These are phyloP conservation scores for Heritiera littoralis DNA, from an alignment of 345 rosid species.

Conservation along the genomic window DNA sequence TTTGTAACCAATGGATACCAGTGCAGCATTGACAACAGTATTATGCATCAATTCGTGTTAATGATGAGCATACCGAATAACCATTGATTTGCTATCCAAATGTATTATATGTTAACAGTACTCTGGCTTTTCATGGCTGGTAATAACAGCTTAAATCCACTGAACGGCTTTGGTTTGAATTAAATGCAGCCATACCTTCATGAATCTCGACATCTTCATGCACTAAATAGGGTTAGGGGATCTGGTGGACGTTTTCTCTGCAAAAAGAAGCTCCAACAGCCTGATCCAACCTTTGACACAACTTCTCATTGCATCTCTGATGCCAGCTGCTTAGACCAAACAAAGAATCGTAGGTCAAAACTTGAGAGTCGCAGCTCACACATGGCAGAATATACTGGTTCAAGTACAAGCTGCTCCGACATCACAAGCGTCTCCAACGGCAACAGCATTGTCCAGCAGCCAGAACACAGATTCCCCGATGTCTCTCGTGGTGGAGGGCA, in stretches of 20 bases:
- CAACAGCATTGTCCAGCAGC: conserved; percentile 42
- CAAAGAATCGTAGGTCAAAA: conserved; percentile 28
- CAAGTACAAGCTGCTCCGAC: conserved; percentile 50
- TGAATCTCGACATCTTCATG: conserved; percentile 86
- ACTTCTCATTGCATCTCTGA: conserved; percentile 25
- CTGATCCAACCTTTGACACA: conserved; percentile 26
- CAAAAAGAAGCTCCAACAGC: conserved; percentile 52
- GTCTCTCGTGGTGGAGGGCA: conserved; percentile 23
- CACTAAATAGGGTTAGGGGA: conserved; percentile 74
- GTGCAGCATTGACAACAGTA: not conserved
- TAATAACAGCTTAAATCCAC: not conserved
- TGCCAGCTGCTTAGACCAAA: conserved; percentile 11
- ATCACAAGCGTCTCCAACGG: conserved; percentile 42
- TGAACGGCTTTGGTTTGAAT: not conserved
- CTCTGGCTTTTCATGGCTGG: not conserved
- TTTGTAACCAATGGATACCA: not conserved
- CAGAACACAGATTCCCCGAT: conserved; percentile 48
- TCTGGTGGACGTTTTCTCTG: conserved; percentile 81
- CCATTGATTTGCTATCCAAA: not conserved
- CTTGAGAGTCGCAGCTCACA: conserved; percentile 33
- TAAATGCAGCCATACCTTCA: conserved; percentile 78
- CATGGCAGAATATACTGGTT: conserved; percentile 36
- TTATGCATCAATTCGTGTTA: not conserved
- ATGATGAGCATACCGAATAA: not conserved
- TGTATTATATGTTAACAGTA: not conserved